A percentile compares a stretch with the other conserved stretches of the same genome.
Evolutionary conservation across 805 yeast species (phyloP).

Genomic region (Myxozyma lipomycoides): DNA sequence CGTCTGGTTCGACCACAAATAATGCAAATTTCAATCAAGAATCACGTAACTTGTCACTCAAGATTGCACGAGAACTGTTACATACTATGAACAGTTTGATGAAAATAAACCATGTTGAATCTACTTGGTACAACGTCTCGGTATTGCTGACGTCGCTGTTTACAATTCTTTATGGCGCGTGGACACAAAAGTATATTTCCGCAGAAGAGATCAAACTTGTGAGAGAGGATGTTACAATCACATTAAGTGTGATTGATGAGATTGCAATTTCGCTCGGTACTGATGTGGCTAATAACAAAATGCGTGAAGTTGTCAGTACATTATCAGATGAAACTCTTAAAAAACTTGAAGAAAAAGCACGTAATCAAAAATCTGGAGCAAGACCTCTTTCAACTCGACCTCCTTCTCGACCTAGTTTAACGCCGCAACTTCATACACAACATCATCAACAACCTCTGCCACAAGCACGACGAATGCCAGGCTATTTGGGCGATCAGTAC

Average conservation of each 20-base stretch:
- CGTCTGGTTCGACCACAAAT: conserved; percentile 20
- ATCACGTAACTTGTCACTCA: conserved; percentile 9
- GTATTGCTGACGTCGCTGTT: conserved; percentile 15
- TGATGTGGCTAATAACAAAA: conserved; percentile 10
- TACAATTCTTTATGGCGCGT: conserved; percentile 23
- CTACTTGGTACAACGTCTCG: conserved; percentile 19
- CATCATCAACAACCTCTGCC: neutral
- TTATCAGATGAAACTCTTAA: conserved; percentile 15
- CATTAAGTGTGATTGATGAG: conserved; percentile 16
- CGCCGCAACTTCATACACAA: conserved; percentile 1
- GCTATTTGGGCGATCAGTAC: neutral
- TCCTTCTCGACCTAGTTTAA: neutral
- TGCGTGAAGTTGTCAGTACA: conserved; percentile 11
- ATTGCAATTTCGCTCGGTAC: conserved; percentile 13
- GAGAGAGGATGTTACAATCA: conserved; percentile 13
- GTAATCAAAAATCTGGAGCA: conserved; percentile 6
- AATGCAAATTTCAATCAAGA: conserved; percentile 12
- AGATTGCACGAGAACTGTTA: conserved; percentile 18
- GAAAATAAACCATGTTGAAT: conserved; percentile 22
- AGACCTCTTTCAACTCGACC: conserved; percentile 5
- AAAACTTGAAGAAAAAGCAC: conserved; percentile 13
- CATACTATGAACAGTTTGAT: conserved; percentile 16
- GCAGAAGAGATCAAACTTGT: conserved; percentile 15
- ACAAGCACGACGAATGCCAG: neutral
- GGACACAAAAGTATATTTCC: conserved; percentile 13